Evolutionary conservation across 2,329 filamentous ascomycete species (phyloP), one percentile per base, ranked within the genome.

Genomic region (Fusarium acutatum): DNA sequence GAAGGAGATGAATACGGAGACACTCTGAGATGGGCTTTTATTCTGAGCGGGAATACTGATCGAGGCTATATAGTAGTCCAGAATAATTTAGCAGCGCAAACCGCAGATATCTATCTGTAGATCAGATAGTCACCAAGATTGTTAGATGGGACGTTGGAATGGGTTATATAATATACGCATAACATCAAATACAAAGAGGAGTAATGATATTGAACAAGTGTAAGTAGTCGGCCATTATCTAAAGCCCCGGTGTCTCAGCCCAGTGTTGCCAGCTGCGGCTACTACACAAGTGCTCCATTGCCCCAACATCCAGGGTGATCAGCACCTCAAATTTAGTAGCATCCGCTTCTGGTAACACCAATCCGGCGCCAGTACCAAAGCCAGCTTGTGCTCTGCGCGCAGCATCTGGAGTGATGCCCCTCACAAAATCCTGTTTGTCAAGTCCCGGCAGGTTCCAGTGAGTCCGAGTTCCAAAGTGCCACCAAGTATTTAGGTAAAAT

Each of bases 21-120:
- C 0, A 7, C 1, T 8, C 2, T 1, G 44, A 15, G 3, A 17
- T 22, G 0, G 9, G 20, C 13, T 18, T 22, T 1, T 13, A 0
- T 9, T 14, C 3, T 24, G 3, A 7, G n/a, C 7, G 7, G 4
- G 2, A 10, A 46, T 13, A 20, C 1, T 20, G 7, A 0, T 6
- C 0, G 12, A 20, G 43, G 5, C 5, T 9, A 14, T 13, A 0
- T 14, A 9, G 24, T 13, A 24, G 11, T 1, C 11, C 5, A 13
- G 24, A 5, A 18, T 9, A 9, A 4, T 13, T 5, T 11, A 20
- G 41, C 12, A 26, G 7, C 6, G 12, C 0, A 20, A 9, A 4
- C 0, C 24, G 0, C 1, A 14, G 18, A 28, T 15, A 0, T 7
- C 1, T 26, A 17, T 13, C 7, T 26, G 11, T 26, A 3, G 1